A percentile compares a stretch with the other conserved stretches of the same genome.
Conservation (phyloP, 2,329 filamentous ascomycete species). For the Ophiosphaerella korrae region DNA sequence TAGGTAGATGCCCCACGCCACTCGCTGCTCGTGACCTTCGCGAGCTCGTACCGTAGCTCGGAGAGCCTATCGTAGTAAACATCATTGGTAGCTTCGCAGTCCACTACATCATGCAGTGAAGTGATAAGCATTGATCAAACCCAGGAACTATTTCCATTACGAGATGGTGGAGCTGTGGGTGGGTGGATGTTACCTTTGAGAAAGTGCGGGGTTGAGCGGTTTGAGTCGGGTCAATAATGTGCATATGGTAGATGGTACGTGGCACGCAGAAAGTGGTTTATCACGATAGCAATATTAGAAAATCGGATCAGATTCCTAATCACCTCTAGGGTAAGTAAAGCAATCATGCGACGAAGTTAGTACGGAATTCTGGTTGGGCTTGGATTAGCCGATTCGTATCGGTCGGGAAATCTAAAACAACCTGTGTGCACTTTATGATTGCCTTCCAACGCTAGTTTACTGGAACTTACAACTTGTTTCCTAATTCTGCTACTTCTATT, state of each 20-base stretch:
- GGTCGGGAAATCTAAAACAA: no score
- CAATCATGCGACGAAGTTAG: background rate
- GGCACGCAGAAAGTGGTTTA: background rate
- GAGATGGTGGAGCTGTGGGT: conserved; percentile 1
- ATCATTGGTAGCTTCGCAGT: background rate
- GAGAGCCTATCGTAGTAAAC: conserved; percentile 4
- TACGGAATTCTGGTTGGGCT: no score
- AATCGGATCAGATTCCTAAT: background rate
- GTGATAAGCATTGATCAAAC: conserved; percentile 11
- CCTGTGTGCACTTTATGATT: no score
- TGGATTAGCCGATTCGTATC: no score
- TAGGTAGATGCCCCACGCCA: conserved; percentile 9
- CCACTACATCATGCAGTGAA: conserved; percentile 3
- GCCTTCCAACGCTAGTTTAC: no score
- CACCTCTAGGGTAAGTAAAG: no score
- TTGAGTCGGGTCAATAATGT: conserved; percentile 16
- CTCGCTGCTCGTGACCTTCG: conserved; percentile 28
- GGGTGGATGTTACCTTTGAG: conserved; percentile 2
- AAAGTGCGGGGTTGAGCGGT: conserved; percentile 17
- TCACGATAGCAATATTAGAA: background rate
- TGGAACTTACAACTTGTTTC: no score
- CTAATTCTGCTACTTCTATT: no score
- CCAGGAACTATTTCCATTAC: conserved; percentile 1
- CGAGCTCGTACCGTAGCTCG: conserved; percentile 22
- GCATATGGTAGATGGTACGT: background rate